Conservation (phyloP, 805 yeast species). For the Wickerhamiella lipophila region DNA sequence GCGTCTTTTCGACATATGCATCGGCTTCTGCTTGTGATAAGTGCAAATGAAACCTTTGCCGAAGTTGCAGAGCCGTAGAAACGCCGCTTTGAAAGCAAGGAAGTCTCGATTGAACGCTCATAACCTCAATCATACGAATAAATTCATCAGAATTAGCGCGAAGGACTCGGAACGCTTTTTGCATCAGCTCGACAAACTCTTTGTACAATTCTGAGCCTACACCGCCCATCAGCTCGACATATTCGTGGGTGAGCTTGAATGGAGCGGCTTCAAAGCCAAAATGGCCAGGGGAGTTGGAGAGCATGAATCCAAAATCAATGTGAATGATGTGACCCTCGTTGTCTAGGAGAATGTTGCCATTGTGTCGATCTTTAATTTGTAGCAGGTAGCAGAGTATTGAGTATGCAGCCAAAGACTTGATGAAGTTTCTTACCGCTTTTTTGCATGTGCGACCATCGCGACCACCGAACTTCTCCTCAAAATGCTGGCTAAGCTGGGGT, state of each 20-base stretch:
- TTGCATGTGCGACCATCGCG: constrained; percentile 39
- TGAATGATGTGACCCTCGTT: constrained; percentile 81
- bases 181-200: constrained; percentile 50
- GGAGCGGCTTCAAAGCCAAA: constrained; percentile 98
- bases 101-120: constrained; percentile 80
- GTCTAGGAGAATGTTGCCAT: constrained; percentile 95
- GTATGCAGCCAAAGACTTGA: constrained; percentile 82
- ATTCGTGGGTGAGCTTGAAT: constrained; percentile 81
- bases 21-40: constrained; percentile 62
- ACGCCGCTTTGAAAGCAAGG: constrained; percentile 90
- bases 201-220: constrained; percentile 45
- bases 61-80: constrained; percentile 62
- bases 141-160: constrained; percentile 64
- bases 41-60: constrained; percentile 71
- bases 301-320: constrained; percentile 87
- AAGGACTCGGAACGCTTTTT: constrained; percentile 59
- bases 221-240: constrained; percentile 82
- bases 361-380: constrained; percentile 94
- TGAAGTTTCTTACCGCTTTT: constrained; percentile 74
- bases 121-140: constrained; percentile 74
- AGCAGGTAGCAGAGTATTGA: constrained; percentile 79
- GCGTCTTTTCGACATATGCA: constrained; percentile 57
- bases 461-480: constrained; percentile 60
- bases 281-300: constrained; percentile 79
- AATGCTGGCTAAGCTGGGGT: constrained; percentile 68